These are phyloP conservation scores for Picochlorum sp. DNA, from an alignment of 139 green algal genomes.

Conservation along the genomic window DNA sequence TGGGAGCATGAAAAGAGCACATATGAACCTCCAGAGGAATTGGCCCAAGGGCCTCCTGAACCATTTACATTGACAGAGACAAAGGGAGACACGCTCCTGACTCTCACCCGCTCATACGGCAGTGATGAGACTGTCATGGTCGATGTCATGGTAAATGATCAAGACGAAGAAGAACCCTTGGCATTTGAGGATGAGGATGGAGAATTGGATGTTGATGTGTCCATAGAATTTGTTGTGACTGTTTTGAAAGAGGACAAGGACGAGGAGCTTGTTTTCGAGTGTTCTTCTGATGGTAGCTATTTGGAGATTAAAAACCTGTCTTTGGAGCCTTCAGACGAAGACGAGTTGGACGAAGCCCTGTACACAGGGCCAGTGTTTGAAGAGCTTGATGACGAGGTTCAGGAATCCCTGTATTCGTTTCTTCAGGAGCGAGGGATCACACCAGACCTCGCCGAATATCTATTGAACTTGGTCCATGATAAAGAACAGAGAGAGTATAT, in stretches of 20 bases:
- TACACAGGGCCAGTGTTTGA: slow-evolving; percentile 63
- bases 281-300: slow-evolving; percentile 49
- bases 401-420: slow-evolving; percentile 52
- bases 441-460: slow-evolving; percentile 47
- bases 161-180: slow-evolving; percentile 31
- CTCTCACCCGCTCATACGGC: slow-evolving; percentile 26
- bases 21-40: slow-evolving; percentile 46
- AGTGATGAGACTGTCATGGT: slow-evolving; percentile 41
- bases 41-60: slow-evolving; percentile 16
- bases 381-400: slow-evolving; percentile 68
- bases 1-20: slow-evolving; percentile 51
- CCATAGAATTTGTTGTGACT: slow-evolving; percentile 40
- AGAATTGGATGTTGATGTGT: slow-evolving; percentile 28
- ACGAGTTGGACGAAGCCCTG: slow-evolving; percentile 13
- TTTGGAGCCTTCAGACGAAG: slow-evolving; percentile 20
- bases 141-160: slow-evolving; percentile 48
- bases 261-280: slow-evolving; percentile 51
- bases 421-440: slow-evolving; percentile 57
- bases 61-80: slow-evolving; percentile 40
- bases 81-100: slow-evolving; percentile 41
- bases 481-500: slow-evolving; percentile 74
- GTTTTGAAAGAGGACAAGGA: slow-evolving; percentile 33
- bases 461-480: slow-evolving; percentile 56
- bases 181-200: slow-evolving; percentile 31
- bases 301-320: slow-evolving; percentile 39